phyloP scores from a whole-genome alignment of 169 alveolate genomes.

The Prorocentrum cordatum region DNA sequence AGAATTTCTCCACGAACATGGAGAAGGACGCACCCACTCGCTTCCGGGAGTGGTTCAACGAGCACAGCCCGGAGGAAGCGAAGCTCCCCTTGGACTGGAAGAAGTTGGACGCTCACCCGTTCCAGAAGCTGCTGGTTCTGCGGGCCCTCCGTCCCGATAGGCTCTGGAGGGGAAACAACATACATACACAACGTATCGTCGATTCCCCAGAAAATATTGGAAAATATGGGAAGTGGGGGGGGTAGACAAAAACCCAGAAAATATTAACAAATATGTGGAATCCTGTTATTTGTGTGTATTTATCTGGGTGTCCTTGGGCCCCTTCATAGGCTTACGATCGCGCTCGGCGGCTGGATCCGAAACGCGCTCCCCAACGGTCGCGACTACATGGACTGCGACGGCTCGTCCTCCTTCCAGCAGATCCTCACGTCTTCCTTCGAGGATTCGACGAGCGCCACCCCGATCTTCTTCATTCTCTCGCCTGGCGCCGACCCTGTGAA shows the following conservation, averaged over 20 bases:
- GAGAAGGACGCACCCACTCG: conserved; percentile 92
- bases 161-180: too few species aligned
- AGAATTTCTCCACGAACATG: conserved; percentile 75
- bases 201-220: too few species aligned
- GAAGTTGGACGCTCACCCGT: conserved; percentile 85
- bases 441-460: conserved; percentile 88
- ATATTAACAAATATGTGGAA: too few species aligned
- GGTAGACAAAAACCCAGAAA: too few species aligned
- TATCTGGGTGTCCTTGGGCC: too few species aligned
- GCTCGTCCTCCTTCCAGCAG: conserved; percentile 81
- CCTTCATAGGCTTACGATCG: too few species aligned
- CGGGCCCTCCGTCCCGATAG: conserved; percentile 93
- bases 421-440: conserved; percentile 81
- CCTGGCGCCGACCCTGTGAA: conserved; percentile 93
- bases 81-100: conserved; percentile 95
- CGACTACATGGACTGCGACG: conserved; percentile 86
- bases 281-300: too few species aligned
- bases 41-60: conserved; percentile 94
- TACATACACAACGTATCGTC: too few species aligned
- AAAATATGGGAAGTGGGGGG: too few species aligned
- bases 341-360: too few species aligned
- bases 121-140: conserved; percentile 88
- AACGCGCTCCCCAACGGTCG: conserved; percentile 88
- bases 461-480: conserved; percentile 89
- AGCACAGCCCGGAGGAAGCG: conserved; percentile 89